Percentiles rank a stretch among this genome's conserved stretches.
phyloP scores from a whole-genome alignment of 2,329 filamentous ascomycete genomes.

The Fusarium sp. region DNA sequence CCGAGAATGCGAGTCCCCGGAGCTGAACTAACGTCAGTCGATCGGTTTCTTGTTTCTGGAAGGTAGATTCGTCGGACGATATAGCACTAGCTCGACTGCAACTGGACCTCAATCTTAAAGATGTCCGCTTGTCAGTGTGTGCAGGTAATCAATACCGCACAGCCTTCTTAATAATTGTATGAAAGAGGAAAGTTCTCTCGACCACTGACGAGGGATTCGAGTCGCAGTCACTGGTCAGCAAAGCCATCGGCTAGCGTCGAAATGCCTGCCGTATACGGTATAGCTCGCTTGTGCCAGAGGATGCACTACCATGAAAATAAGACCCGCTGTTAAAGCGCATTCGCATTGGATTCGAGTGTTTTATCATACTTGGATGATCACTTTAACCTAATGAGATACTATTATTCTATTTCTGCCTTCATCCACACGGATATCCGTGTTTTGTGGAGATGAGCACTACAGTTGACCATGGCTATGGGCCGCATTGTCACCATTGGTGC shows the following conservation, averaged over 20 bases:
- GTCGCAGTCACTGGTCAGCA: background rate
- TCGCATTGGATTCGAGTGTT: background rate
- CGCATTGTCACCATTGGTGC: too few relatives aligned
- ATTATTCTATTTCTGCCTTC: too few relatives aligned
- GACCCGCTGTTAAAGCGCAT: background rate
- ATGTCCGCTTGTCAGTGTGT: background rate
- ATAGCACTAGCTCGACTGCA: too few relatives aligned
- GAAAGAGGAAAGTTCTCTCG: constrained; percentile 13
- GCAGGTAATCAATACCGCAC: background rate
- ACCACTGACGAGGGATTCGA: background rate
- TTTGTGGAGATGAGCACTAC: too few relatives aligned
- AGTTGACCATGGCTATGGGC: too few relatives aligned
- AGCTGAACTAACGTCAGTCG: too few relatives aligned
- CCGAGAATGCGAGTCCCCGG: background rate
- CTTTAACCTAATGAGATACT: background rate
- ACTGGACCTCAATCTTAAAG: too few relatives aligned
- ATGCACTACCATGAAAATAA: too few relatives aligned
- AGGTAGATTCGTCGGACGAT: too few relatives aligned
- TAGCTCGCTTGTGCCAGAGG: background rate
- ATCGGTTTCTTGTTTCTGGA: too few relatives aligned
- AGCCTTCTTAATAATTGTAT: background rate
- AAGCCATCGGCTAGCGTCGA: constrained; percentile 4
- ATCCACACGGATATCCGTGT: too few relatives aligned
- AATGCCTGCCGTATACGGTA: constrained; percentile 2
- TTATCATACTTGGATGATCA: background rate